Conservation (phyloP, 2,329 filamentous ascomycete genomes). For the Ilyonectria mors-panacis region DNA sequence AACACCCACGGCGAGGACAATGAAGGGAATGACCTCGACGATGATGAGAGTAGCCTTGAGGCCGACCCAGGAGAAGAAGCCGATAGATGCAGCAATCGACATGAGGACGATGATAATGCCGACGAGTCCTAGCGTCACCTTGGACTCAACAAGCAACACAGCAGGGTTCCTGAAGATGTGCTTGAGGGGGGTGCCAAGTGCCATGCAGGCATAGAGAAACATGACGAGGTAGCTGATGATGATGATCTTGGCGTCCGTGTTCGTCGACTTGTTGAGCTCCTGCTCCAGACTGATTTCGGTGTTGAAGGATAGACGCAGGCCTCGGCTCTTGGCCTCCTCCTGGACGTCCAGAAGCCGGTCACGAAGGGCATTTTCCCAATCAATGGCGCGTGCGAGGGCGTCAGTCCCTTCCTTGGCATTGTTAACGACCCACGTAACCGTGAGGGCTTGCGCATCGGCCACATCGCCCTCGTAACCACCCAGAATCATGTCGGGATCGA, state of each 20-base stretch:
- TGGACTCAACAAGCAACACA: conserved; percentile 91
- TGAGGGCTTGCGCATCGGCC: conserved; percentile 82
- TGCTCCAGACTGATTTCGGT: conserved; percentile 96
- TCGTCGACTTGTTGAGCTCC: conserved; percentile 97
- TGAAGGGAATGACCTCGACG: conserved; percentile 97
- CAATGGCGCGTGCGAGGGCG: conserved; percentile 81
- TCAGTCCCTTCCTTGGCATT: conserved; percentile 84
- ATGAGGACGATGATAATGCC: conserved; percentile 97
- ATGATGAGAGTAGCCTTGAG: conserved; percentile 98
- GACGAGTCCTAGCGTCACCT: conserved; percentile 94
- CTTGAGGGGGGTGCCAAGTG: conserved; percentile 86
- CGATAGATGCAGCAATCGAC: conserved; percentile 96
- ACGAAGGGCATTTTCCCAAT: conserved; percentile 89
- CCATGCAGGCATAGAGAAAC: conserved; percentile 97
- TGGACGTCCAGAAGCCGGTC: conserved; percentile 83
- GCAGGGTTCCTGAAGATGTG: conserved; percentile 87
- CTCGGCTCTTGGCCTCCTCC: conserved; percentile 81
- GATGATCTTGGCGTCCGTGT: conserved; percentile 97
- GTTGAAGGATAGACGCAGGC: conserved; percentile 91
- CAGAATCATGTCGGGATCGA: conserved; percentile 88
- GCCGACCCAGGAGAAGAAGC: conserved; percentile 91
- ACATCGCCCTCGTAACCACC: conserved; percentile 83
- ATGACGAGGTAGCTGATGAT: conserved; percentile 98
- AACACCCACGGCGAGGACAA: conserved; percentile 95
- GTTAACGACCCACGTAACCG: conserved; percentile 94